Conservation (phyloP, 805 yeast species). For the Citeromyces nyonsensis region DNA sequence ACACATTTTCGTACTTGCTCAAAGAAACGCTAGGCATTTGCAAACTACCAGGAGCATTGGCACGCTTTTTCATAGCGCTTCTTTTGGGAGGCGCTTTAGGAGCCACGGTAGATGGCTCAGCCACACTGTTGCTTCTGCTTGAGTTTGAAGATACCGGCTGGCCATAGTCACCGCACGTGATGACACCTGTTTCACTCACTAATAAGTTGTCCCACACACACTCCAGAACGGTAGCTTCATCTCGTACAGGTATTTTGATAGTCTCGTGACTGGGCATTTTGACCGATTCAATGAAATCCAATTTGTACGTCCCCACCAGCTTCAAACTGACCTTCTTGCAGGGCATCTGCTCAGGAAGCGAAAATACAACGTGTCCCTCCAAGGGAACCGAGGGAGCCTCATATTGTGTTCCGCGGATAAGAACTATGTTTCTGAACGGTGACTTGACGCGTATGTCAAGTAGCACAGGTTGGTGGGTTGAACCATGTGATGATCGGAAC, state of each 20-base stretch:
- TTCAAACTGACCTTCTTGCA: constrained; percentile 20
- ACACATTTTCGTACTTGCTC: constrained; percentile 12
- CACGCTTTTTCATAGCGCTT: constrained; percentile 2
- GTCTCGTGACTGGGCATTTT: constrained; percentile 12
- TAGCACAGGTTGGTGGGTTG: neutral
- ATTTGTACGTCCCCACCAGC: constrained; percentile 24
- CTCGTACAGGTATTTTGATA: constrained; percentile 17
- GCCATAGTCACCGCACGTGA: constrained; percentile 25
- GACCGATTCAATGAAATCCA: constrained; percentile 21
- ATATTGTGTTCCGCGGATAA: constrained; percentile 25
- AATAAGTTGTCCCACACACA: constrained; percentile 34
- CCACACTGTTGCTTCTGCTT: neutral
- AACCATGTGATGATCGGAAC: no score
- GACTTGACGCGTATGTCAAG: constrained; percentile 5
- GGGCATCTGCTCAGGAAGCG: constrained; percentile 24
- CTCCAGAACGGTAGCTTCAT: constrained; percentile 20
- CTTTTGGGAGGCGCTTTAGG: neutral
- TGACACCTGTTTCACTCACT: constrained; percentile 19
- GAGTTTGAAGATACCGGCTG: constrained; percentile 7
- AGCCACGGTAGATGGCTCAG: neutral
- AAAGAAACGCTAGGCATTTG: constrained; percentile 4
- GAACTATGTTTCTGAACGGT: constrained; percentile 21
- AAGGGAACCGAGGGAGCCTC: constrained; percentile 26
- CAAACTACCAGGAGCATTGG: constrained; percentile 4
- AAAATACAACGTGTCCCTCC: constrained; percentile 29